phyloP scores from a whole-genome alignment of 352 stramenopile genomes.

The Elongisporangium prolatum region DNA sequence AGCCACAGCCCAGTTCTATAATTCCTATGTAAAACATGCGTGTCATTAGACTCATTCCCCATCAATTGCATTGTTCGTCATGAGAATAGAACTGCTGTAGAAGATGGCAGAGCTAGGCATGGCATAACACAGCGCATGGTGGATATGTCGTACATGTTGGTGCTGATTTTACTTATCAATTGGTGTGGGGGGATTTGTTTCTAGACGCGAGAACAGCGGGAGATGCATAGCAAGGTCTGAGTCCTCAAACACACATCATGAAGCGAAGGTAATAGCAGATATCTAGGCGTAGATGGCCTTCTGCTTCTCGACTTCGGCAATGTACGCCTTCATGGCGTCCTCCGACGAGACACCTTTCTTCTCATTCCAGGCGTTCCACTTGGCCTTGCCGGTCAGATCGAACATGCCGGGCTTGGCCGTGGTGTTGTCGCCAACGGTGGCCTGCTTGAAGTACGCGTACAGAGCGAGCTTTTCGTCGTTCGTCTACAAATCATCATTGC shows the following conservation, averaged over 20 bases:
- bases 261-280: neutral
- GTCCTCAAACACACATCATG: neutral
- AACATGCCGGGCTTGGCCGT: slow-evolving; percentile 83
- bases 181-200: neutral
- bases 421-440: slow-evolving; percentile 83
- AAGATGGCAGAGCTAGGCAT: too few species aligned
- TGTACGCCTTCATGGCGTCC: slow-evolving; percentile 87
- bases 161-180: neutral
- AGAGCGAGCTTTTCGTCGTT: slow-evolving; percentile 89
- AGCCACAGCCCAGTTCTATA: neutral
- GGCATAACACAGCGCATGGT: neutral
- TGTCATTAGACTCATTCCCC: neutral
- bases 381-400: slow-evolving; percentile 82
- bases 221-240: neutral
- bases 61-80: neutral
- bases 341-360: slow-evolving; percentile 83
- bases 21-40: neutral
- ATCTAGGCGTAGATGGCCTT: slow-evolving; percentile 78
- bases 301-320: slow-evolving; percentile 79
- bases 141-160: neutral
- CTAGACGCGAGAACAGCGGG: neutral
- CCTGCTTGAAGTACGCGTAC: slow-evolving; percentile 91
- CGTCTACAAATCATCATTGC: slow-evolving; percentile 10
- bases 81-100: too few species aligned
- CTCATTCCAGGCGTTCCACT: slow-evolving; percentile 85